Evolutionary conservation across 2,329 filamentous ascomycete species (phyloP), one percentile per base, ranked within the genome.

Genomic region (Pseudogymnoascus sp.): DNA sequence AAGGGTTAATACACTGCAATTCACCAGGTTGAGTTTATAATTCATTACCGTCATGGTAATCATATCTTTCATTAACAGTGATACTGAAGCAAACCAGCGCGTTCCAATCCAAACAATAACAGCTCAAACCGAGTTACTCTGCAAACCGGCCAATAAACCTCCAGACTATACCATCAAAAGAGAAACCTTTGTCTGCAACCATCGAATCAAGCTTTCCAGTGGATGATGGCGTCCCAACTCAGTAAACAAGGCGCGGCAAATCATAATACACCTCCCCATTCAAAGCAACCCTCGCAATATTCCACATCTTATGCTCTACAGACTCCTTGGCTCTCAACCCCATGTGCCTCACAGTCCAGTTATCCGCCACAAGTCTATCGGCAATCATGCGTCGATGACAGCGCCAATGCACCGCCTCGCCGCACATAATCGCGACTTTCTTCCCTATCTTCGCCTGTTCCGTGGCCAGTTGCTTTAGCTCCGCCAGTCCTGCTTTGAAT

Each of bases 321-420:
- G 4, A 5, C 23, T 52, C n/a, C 9, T 23, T 18, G 5, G 8
- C 9, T 10, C 10, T 12, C 8, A 30, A n/a, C 2, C 26, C 23
- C n/a, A 52, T 19, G 19, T 52, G 45, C 5, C 12, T 10, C 10
- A 52, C 45, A 30, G 19, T 52, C n/a, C 15, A 52, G 2, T 18
- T 12, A 12, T 52, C n/a, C 9, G 45, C 45, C 23, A 52, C 26
- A 30, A 52, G 45, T 7, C 26, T 52, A 30, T 52, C 45, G 8
- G 45, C 45, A 52, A 52, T 52, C 45, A 52, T 30, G 26, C 45
- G 45, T 52, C 45, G 45, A 30, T 52, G 45, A 2, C 45, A 52
- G 8, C 45, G 45, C 45, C n/a, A 30, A 18, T 18, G 15, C 23
- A 30, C 9, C 4, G n/a, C 26, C n/a, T 52, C 45, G 5, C 30